These are phyloP conservation scores for Selaginella tamariscina DNA, from an alignment of 75 land plant species.

Conservation along the genomic window DNA sequence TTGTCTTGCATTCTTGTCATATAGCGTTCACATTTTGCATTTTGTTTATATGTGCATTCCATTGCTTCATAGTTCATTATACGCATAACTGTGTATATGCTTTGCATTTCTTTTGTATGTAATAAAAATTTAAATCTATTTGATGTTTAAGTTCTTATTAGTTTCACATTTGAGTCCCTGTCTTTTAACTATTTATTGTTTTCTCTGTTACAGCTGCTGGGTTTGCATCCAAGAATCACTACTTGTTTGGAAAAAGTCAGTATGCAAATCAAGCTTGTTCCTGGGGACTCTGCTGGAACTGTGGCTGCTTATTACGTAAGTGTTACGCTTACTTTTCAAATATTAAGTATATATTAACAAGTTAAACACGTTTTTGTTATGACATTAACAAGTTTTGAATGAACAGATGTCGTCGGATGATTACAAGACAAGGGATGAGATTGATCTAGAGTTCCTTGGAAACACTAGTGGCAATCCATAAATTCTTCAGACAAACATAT, in stretches of 20 bases:
- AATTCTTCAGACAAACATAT: background rate
- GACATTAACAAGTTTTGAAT: background rate
- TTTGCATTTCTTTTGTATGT: too few relatives aligned
- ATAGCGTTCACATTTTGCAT: too few relatives aligned
- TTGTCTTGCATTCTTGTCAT: too few relatives aligned
- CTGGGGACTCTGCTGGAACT: background rate
- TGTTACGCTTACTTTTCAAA: background rate
- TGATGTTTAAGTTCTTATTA: too few relatives aligned
- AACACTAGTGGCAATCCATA: background rate
- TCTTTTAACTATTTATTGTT: background rate
- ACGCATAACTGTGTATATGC: background rate
- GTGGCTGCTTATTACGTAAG: background rate
- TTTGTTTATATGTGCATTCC: too few relatives aligned
- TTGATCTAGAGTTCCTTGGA: background rate
- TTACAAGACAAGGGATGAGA: background rate
- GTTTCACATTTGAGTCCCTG: too few relatives aligned
- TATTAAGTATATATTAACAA: background rate
- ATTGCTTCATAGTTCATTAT: background rate
- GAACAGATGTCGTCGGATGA: background rate
- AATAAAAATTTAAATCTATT: too few relatives aligned
- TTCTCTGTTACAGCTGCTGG: background rate
- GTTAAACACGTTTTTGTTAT: background rate
- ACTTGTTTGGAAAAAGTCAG: background rate
- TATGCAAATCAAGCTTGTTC: constrained; percentile 1
- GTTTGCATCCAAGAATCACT: background rate